Conservation (phyloP, 208 protist genomes). For the Angomonas deanei region DNA sequence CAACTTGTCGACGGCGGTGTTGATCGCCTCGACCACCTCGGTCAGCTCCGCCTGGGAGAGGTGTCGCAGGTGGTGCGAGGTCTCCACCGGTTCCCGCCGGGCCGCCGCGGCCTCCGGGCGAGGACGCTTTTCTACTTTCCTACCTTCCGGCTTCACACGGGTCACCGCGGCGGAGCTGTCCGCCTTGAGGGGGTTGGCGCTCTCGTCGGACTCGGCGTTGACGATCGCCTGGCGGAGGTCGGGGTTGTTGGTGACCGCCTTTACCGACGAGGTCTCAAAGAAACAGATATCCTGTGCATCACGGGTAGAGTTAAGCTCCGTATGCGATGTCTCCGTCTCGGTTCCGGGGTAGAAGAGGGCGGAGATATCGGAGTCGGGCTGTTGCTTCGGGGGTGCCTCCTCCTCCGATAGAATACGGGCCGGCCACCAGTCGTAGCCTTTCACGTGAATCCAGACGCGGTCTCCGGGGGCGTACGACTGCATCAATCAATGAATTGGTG, state of each 20-base stretch:
- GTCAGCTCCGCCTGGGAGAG: slow-evolving; percentile 27
- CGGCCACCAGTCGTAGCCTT: slow-evolving; percentile 79
- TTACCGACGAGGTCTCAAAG: slow-evolving; percentile 82
- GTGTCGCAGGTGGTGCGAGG: slow-evolving; percentile 3
- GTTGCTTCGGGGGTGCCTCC: slow-evolving; percentile 10
- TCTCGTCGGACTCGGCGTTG: slow-evolving; percentile 36
- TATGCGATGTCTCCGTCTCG: slow-evolving; percentile 31
- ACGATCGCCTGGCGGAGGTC: slow-evolving; percentile 60
- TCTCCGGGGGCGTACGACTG: slow-evolving; percentile 46
- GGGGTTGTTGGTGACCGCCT: slow-evolving; percentile 66
- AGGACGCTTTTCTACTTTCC: slow-evolving; percentile 9
- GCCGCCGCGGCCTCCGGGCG: not conserved
- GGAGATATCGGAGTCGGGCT: slow-evolving; percentile 35
- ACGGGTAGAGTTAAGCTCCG: slow-evolving; percentile 38
- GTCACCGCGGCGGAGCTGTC: not conserved
- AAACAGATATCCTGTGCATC: slow-evolving; percentile 48
- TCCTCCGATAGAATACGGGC: slow-evolving; percentile 58
- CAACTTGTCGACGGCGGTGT: slow-evolving; percentile 23
- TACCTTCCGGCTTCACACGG: slow-evolving; percentile 4
- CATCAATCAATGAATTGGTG: slow-evolving; percentile 9
- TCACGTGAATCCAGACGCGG: slow-evolving; percentile 80
- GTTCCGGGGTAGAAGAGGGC: slow-evolving; percentile 68
- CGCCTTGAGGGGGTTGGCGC: slow-evolving; percentile 65
- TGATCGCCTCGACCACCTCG: slow-evolving; percentile 34
- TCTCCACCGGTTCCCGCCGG: not conserved